These are phyloP conservation scores for Paecilomyces formosus DNA, from an alignment of 2,329 filamentous ascomycete species.

Conservation along the genomic window DNA sequence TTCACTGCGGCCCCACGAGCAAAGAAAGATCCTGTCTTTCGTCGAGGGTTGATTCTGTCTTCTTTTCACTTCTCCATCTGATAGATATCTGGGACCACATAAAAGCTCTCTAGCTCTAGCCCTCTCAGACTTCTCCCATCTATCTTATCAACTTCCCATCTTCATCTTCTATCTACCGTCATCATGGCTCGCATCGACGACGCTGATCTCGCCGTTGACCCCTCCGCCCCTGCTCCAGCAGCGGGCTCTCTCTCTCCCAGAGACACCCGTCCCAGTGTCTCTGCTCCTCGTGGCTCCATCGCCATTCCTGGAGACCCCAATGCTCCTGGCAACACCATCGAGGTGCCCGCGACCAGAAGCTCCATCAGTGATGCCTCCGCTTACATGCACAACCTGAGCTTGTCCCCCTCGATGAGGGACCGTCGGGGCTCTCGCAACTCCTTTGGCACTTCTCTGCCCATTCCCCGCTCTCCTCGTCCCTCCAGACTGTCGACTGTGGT, in stretches of 20 bases:
- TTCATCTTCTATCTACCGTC: slow-evolving; percentile 13
- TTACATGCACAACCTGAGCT: slow-evolving; percentile 69
- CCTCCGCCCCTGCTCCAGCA: slow-evolving; percentile 10
- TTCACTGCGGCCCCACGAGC: too few species aligned
- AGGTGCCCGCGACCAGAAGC: slow-evolving; percentile 62
- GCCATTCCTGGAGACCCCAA: slow-evolving; percentile 37
- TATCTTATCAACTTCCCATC: neutral
- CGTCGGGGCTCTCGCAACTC: slow-evolving; percentile 66
- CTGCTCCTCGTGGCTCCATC: slow-evolving; percentile 17
- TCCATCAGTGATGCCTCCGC: slow-evolving; percentile 60
- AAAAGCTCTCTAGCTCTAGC: too few species aligned
- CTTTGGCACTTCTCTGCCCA: slow-evolving; percentile 65
- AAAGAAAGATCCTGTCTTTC: too few species aligned
- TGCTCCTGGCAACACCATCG: slow-evolving; percentile 48
- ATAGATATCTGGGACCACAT: neutral
- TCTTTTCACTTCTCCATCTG: neutral
- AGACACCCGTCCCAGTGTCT: slow-evolving; percentile 16
- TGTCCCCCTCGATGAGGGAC: slow-evolving; percentile 60
- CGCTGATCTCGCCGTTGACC: slow-evolving; percentile 43
- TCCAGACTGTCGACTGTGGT: slow-evolving; percentile 60
- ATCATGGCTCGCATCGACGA: slow-evolving; percentile 57
- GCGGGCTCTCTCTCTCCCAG: slow-evolving; percentile 15
- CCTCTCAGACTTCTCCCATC: neutral
- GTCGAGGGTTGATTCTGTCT: neutral
- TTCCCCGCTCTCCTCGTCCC: slow-evolving; percentile 62